These are phyloP conservation scores for Hordeum pubiflorum DNA, from an alignment of 202 grass and related monocot species.

Conservation along the genomic window DNA sequence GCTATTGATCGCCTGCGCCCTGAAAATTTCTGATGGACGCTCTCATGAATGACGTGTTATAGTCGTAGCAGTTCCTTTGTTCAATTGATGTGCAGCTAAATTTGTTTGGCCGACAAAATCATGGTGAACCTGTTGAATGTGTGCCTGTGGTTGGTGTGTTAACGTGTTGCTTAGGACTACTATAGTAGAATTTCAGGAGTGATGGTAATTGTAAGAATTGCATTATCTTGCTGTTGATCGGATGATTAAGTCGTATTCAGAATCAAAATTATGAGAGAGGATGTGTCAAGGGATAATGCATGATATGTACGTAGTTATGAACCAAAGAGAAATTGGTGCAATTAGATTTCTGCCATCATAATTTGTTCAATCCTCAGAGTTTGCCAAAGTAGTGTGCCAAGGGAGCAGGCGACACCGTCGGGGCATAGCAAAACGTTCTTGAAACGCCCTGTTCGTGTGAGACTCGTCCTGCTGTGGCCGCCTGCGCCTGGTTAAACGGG, in stretches of 20 bases:
- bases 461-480: neutral
- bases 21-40: neutral
- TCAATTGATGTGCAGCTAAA: constrained; percentile 30
- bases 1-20: neutral
- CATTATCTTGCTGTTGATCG: neutral
- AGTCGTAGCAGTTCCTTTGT: constrained; percentile 22
- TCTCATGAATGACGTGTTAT: neutral
- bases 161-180: neutral
- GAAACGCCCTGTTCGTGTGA: neutral
- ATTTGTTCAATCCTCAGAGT: neutral
- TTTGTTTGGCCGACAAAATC: neutral
- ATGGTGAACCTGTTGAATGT: neutral
- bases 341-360: neutral
- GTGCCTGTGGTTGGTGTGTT: neutral
- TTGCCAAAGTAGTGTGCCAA: neutral
- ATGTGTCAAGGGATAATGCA: too few relatives aligned
- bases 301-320: too few relatives aligned
- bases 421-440: neutral
- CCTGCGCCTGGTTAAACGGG: neutral
- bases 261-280: neutral
- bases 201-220: neutral
- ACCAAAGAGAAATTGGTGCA: neutral
- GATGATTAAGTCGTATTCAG: neutral
- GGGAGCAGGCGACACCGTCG: neutral
- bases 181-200: neutral